Evolutionary conservation across 768 basidiomycete genomes (phyloP).

Genomic region (Royoungia palumana): DNA sequence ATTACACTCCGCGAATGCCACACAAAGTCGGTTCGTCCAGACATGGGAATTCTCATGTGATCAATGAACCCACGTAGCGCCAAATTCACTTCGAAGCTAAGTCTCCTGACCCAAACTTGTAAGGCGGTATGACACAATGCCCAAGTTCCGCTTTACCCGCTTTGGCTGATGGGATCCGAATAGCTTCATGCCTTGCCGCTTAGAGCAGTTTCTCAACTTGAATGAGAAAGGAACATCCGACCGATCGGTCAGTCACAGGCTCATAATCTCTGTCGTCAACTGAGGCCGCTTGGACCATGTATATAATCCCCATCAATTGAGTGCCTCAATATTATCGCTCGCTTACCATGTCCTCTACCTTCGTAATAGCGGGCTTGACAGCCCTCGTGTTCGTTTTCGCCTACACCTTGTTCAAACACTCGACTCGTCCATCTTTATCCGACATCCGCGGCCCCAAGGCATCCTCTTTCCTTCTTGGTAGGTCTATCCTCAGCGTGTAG

Average conservation of each 20-base stretch:
- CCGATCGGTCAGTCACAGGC: not conserved
- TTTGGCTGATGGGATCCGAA: not conserved
- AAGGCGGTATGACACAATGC: not conserved
- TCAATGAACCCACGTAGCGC: no score
- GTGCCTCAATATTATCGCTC: not conserved
- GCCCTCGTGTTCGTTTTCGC: constrained; percentile 1
- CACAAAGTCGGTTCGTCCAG: no score
- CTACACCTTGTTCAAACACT: not conserved
- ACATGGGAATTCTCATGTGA: no score
- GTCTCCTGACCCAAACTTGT: not conserved
- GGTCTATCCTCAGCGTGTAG: not conserved
- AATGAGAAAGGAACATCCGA: constrained; percentile 1
- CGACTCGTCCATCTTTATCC: not conserved
- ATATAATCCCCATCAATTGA: not conserved
- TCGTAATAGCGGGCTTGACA: not conserved
- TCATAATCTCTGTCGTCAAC: constrained; percentile 9
- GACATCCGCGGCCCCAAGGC: not conserved
- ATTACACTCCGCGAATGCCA: no score
- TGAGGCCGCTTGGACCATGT: not conserved
- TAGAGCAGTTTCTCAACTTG: not conserved
- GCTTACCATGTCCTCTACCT: constrained; percentile 9
- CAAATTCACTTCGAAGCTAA: no score
- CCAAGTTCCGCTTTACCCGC: not conserved
- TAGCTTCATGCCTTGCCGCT: not conserved
- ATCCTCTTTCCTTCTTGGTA: not conserved